Conservation (phyloP, 257 asterid species). For the Phtheirospermum japonicum region DNA sequence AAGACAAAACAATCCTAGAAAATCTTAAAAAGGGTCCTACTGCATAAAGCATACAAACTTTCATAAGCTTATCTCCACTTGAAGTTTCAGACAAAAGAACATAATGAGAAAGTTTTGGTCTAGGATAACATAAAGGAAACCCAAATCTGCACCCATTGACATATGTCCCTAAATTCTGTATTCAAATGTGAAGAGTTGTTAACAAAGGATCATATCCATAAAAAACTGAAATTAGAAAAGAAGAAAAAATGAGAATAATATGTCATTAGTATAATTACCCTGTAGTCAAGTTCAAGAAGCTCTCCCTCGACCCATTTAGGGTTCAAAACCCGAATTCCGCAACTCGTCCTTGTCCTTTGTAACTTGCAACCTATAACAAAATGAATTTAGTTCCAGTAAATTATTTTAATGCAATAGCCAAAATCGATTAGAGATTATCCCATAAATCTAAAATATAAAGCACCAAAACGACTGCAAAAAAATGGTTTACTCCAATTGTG, state of each 20-base stretch:
- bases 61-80: slow-evolving; percentile 38
- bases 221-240: no score
- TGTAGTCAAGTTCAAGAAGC: slow-evolving; percentile 84
- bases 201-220: background rate
- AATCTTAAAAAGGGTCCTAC: background rate
- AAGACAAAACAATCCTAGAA: slow-evolving; percentile 4
- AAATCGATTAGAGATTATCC: no score
- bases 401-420: no score
- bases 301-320: slow-evolving; percentile 97
- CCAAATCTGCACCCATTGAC: slow-evolving; percentile 91
- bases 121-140: slow-evolving; percentile 81
- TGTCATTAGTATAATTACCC: slow-evolving; percentile 39
- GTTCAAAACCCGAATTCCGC: slow-evolving; percentile 72
- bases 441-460: no score
- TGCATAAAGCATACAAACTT: background rate
- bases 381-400: no score
- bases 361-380: no score
- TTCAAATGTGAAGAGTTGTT: background rate
- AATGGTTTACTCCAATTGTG: no score
- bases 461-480: no score
- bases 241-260: no score
- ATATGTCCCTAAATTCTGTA: slow-evolving; percentile 77
- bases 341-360: no score
- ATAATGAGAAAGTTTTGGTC: slow-evolving; percentile 88
- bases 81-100: slow-evolving; percentile 78